Evolutionary conservation across 192 early-diverging fungal genomes (phyloP).

Genomic region (Chytriomyces sp.): DNA sequence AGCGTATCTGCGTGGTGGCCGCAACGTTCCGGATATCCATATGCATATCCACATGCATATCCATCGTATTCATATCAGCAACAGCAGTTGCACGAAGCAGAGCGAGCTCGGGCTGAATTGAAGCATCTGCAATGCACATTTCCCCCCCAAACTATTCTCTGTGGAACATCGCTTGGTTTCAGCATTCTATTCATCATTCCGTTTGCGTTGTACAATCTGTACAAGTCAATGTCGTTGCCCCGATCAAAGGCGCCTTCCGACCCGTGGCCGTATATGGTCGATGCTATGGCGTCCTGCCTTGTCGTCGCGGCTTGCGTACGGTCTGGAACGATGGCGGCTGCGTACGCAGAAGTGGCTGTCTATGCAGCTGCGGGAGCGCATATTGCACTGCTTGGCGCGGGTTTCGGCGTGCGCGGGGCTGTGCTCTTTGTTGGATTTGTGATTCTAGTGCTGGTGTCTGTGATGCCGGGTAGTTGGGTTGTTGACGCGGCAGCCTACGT

Average conservation of each 20-base stretch:
- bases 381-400: background rate
- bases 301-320: conserved; percentile 9
- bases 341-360: conserved; percentile 18
- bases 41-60: no score
- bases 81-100: no score
- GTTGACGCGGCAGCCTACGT: background rate
- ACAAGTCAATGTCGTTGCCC: conserved; percentile 1
- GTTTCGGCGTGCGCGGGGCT: background rate
- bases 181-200: background rate
- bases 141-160: background rate
- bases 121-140: background rate
- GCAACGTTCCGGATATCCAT: no score
- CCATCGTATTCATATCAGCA: background rate
- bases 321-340: background rate
- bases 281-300: conserved; percentile 21
- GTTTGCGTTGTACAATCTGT: conserved; percentile 20
- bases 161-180: background rate
- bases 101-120: no score
- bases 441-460: background rate
- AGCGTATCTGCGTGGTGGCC: no score
- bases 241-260: background rate
- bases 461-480: background rate
- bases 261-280: conserved; percentile 11
- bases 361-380: background rate
- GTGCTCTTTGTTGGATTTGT: conserved; percentile 3